Evolutionary conservation across 2,329 filamentous ascomycete species (phyloP).

Genomic region (Plectosphaerella sp.): DNA sequence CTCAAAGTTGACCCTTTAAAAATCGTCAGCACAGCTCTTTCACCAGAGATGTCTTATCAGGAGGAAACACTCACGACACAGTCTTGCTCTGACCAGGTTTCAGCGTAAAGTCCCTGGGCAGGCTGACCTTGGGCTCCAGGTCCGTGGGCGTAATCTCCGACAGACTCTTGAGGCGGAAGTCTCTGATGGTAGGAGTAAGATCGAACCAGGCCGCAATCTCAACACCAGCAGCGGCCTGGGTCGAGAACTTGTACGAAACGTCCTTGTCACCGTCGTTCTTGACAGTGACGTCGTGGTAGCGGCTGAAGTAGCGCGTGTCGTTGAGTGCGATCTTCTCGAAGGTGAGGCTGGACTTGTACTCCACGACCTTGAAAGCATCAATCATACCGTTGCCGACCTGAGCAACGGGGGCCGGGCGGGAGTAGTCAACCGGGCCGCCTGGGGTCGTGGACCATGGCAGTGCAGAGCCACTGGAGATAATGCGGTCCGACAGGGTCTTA

Average conservation of each 20-base stretch:
- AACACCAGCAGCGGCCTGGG: slow-evolving; percentile 11
- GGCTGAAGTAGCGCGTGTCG: slow-evolving; percentile 32
- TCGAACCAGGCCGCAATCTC: slow-evolving; percentile 4
- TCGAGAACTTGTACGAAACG: slow-evolving; percentile 23
- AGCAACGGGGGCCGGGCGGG: slow-evolving; percentile 23
- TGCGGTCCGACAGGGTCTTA: slow-evolving; percentile 18
- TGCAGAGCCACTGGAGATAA: slow-evolving; percentile 23
- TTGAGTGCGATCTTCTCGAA: slow-evolving; percentile 35
- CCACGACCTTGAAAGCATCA: slow-evolving; percentile 32
- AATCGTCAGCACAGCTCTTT: not conserved
- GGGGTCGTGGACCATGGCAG: slow-evolving; percentile 15
- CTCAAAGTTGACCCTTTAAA: not conserved
- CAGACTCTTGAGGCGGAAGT: slow-evolving; percentile 11
- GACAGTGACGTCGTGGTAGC: slow-evolving; percentile 10
- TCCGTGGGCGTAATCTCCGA: not conserved
- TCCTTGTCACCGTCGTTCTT: slow-evolving; percentile 10
- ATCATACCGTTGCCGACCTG: slow-evolving; percentile 35
- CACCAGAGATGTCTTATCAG: slow-evolving; percentile 10
- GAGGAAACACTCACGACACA: slow-evolving; percentile 19
- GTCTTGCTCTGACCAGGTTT: slow-evolving; percentile 2
- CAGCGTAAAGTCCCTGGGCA: slow-evolving; percentile 2
- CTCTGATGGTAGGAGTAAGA: not conserved
- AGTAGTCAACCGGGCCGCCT: slow-evolving; percentile 11
- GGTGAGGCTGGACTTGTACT: slow-evolving; percentile 27
- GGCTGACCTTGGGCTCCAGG: not conserved